Evolutionary conservation across 352 stramenopile genomes (phyloP).

Genomic region (Pythium apleroticum): DNA sequence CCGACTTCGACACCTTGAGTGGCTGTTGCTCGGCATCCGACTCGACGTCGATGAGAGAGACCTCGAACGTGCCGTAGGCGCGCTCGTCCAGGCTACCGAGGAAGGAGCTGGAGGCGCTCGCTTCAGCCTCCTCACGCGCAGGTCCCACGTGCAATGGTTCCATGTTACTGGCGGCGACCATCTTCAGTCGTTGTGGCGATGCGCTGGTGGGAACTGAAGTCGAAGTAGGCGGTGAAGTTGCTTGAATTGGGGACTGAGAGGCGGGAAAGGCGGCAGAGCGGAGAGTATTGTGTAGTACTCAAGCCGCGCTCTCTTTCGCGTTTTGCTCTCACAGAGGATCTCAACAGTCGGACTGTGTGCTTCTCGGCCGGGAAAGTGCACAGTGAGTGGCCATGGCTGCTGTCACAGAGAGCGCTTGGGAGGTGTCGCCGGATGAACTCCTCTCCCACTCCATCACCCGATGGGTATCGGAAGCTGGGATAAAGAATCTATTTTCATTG

Average conservation of each 20-base stretch:
- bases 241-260: not conserved
- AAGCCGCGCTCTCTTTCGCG: constrained; percentile 3
- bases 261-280: not conserved
- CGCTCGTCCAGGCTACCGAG: constrained; percentile 41
- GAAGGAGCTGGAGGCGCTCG: constrained; percentile 11
- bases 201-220: not conserved
- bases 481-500: not conserved
- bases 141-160: not conserved
- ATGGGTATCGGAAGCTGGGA: not conserved
- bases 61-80: constrained; percentile 71
- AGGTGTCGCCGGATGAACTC: constrained; percentile 5
- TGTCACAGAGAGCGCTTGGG: not conserved
- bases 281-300: not conserved
- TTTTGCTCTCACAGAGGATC: not conserved
- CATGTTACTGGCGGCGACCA: not conserved
- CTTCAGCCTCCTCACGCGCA: not conserved
- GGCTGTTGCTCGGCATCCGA: constrained; percentile 31
- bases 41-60: constrained; percentile 62
- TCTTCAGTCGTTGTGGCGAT: not conserved
- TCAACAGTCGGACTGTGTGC: not conserved
- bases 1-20: constrained; percentile 15
- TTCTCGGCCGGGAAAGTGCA: constrained; percentile 3
- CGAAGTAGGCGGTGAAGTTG: not conserved
- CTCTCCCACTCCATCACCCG: constrained; percentile 9
- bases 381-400: constrained; percentile 1